Conservation (phyloP, 1,284 basidiomycete genomes). For the Blastosporella zonata region DNA sequence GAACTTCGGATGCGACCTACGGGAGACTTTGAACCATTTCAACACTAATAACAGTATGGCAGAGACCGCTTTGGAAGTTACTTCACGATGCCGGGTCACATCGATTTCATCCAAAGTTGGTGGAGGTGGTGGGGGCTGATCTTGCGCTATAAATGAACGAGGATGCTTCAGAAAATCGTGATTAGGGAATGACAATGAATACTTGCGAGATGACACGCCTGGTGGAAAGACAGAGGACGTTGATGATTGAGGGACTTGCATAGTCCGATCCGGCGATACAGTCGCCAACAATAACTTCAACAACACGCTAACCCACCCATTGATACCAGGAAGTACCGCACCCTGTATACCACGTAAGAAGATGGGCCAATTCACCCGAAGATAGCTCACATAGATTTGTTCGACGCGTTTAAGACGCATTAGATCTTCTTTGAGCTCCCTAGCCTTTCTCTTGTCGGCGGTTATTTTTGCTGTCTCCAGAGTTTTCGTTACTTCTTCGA, state of each 20-base stretch:
- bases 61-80: slow-evolving; percentile 96
- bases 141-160: slow-evolving; percentile 40
- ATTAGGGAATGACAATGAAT: slow-evolving; percentile 5
- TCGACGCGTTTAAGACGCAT: slow-evolving; percentile 86
- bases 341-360: slow-evolving; percentile 40
- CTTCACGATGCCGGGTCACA: slow-evolving; percentile 93
- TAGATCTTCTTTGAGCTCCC: slow-evolving; percentile 73
- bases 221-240: slow-evolving; percentile 66
- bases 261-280: slow-evolving; percentile 72
- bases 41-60: slow-evolving; percentile 88
- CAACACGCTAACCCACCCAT: slow-evolving; percentile 86
- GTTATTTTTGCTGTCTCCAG: slow-evolving; percentile 51
- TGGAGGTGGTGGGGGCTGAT: slow-evolving; percentile 61
- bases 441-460: slow-evolving; percentile 60
- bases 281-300: slow-evolving; percentile 88
- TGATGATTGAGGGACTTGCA: slow-evolving; percentile 57
- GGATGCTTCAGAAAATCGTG: slow-evolving; percentile 1
- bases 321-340: slow-evolving; percentile 77
- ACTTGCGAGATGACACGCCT: slow-evolving; percentile 65
- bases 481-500: slow-evolving; percentile 62
- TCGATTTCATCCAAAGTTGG: slow-evolving; percentile 94
- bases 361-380: background rate
- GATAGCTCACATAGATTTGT: slow-evolving; percentile 76
- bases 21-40: slow-evolving; percentile 99
- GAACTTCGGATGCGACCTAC: slow-evolving; percentile 46